Base-by-base conservation (phyloP, 257 asterid species). In the Solanum habrochaites region DNA sequence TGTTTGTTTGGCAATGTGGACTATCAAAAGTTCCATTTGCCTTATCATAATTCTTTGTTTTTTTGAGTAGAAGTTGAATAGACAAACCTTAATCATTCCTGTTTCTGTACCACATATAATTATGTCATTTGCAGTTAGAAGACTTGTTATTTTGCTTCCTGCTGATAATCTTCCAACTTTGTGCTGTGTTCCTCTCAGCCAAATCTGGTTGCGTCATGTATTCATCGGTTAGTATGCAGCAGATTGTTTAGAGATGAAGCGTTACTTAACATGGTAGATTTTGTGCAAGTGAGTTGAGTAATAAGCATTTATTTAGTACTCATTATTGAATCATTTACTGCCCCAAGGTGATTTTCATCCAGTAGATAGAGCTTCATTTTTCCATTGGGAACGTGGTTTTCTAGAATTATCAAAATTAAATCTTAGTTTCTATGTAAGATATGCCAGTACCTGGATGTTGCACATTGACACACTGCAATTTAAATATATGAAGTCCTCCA, bases 101-200 rank as follows among this genome's bases (percentile, higher is more conserved):
- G 93, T 92, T 60, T 95, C 98, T 25, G 98, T 96, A 43, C 99
- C 99, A 85, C 99, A 96, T 14, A 96, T 90, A 88, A 96, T 93
- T 96, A 95, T 93, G 92, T 93, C 99, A 87, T 96, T 96, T 70
- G 98, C 99, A 25, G 98, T 87, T 73, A 95, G 93, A 35, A 96
- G 85, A 92, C 98, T 94, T 31, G 99, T 95, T 83, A 95, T 94
- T 88, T 94, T 96, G 98, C 98, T 94, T 23, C 98, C 97, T 42
- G 98, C 98, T 87, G 98, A 96, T 88, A 96, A 64, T 85, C 99
- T 94, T 71, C 98, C 99, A 52, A 96, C 98, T 90, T 92, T 95
- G 74, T 96, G 98, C 14, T 93, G 96, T 71, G 98, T 90, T 78
- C 98, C 98, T 92, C 98, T 93, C 90, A 96, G 89, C 98, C 98